Conservation (phyloP, 176 grass and related monocot genomes). For the Saccharum officinarum region DNA sequence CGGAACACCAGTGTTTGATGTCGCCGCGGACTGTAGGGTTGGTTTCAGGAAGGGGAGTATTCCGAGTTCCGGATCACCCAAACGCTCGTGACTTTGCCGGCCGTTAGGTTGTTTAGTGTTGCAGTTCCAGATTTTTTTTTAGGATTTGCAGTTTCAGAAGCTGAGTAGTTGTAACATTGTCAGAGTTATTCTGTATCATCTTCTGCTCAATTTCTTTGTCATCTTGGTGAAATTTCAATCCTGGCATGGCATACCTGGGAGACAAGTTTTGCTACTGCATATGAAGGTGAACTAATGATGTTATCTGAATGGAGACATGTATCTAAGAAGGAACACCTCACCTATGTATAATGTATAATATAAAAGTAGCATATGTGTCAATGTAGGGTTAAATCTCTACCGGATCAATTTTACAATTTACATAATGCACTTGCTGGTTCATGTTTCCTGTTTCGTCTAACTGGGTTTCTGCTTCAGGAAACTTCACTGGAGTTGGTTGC, state of each 20-base stretch:
- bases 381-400: conserved; percentile 19
- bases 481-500: conserved; percentile 86
- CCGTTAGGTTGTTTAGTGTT: background rate
- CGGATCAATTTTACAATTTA: conserved; percentile 17
- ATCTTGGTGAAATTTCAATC: background rate
- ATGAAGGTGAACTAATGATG: background rate
- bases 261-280: background rate
- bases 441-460: background rate
- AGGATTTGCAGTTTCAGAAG: background rate
- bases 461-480: conserved; percentile 56
- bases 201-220: background rate
- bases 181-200: background rate
- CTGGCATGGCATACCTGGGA: background rate
- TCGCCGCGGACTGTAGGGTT: background rate
- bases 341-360: background rate
- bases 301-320: background rate
- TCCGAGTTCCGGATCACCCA: background rate
- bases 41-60: background rate
- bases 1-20: background rate
- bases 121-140: background rate
- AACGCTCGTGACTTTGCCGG: background rate
- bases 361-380: background rate
- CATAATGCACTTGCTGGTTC: conserved; percentile 7
- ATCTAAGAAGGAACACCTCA: background rate
- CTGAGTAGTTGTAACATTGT: conserved; percentile 8